Evolutionary conservation across 768 basidiomycete genomes (phyloP).

Genomic region (Mycena polygramma): DNA sequence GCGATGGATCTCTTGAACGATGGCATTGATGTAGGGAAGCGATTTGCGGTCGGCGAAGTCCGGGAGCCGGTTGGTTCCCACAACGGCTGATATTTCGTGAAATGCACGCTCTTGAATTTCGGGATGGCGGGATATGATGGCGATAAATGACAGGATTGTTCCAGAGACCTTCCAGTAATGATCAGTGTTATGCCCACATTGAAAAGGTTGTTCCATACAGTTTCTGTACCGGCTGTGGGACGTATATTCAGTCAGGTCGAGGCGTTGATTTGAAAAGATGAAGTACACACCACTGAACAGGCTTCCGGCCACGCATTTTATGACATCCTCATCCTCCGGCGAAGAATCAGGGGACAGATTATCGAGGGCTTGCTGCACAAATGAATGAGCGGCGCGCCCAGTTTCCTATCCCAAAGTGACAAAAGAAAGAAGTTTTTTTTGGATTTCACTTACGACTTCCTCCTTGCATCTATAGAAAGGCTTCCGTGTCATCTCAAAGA

Average conservation of each 20-base stretch:
- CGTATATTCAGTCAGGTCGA: not conserved
- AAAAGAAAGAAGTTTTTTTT: too few species aligned
- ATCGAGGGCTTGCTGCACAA: slow-evolving; percentile 8
- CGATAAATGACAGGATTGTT: not conserved
- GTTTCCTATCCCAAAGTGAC: not conserved
- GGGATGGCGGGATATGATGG: not conserved
- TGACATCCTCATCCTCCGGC: slow-evolving; percentile 43
- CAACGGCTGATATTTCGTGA: not conserved
- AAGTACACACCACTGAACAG: slow-evolving; percentile 41
- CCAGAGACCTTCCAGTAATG: not conserved
- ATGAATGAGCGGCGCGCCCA: slow-evolving; percentile 7
- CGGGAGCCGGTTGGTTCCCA: slow-evolving; percentile 33
- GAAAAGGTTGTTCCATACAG: not conserved
- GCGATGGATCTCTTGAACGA: slow-evolving; percentile 41
- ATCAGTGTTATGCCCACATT: too few species aligned
- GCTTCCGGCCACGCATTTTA: slow-evolving; percentile 43
- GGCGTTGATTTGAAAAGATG: slow-evolving; percentile 35
- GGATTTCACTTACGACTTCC: slow-evolving; percentile 1
- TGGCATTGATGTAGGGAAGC: slow-evolving; percentile 44
- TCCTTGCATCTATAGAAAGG: slow-evolving; percentile 12
- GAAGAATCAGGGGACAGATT: not conserved
- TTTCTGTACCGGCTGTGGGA: slow-evolving; percentile 4
- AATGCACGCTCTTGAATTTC: not conserved
- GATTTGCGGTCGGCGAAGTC: slow-evolving; percentile 39
- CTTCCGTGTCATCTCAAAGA: not conserved